Percentiles rank a stretch among this genome's conserved stretches.
These are phyloP conservation scores for Aurantiochytrium sp. DNA, from an alignment of 108 stramenopile species.

Conservation along the genomic window DNA sequence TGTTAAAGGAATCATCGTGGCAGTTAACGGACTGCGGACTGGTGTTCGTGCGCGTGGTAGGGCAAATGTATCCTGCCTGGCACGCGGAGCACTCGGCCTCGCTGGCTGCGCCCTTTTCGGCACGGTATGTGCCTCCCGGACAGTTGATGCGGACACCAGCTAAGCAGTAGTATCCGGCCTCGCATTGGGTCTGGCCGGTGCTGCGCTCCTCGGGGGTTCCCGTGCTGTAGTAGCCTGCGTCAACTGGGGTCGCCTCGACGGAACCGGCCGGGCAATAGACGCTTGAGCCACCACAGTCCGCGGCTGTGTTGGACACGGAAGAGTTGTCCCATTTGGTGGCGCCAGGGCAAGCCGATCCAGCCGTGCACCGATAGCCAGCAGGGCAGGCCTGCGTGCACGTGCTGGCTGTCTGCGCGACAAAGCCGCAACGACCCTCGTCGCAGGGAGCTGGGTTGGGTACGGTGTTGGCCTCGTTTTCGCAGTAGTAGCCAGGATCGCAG, in stretches of 20 bases:
- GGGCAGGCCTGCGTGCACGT: neutral
- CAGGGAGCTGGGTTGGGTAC: neutral
- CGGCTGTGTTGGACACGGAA: neutral
- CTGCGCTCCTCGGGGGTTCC: neutral
- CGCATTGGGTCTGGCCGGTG: neutral
- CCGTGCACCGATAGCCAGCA: neutral
- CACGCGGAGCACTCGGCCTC: neutral
- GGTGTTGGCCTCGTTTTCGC: neutral
- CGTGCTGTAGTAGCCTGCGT: conserved; percentile 13
- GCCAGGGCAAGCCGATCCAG: neutral
- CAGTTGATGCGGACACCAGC: neutral
- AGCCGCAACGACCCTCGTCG: neutral
- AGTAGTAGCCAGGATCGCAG: neutral
- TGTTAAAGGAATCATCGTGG: neutral
- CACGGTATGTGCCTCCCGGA: neutral
- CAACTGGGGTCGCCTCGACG: neutral
- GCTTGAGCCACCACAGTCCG: neutral
- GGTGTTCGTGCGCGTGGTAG: neutral
- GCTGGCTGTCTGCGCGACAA: neutral
- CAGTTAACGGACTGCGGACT: neutral
- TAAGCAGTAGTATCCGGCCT: neutral
- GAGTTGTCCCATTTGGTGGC: neutral
- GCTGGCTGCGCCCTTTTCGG: neutral
- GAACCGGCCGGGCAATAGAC: neutral
- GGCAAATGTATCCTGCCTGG: neutral